Evolutionary conservation across 2,329 filamentous ascomycete species (phyloP).

Genomic region (Fusarium sp.): DNA sequence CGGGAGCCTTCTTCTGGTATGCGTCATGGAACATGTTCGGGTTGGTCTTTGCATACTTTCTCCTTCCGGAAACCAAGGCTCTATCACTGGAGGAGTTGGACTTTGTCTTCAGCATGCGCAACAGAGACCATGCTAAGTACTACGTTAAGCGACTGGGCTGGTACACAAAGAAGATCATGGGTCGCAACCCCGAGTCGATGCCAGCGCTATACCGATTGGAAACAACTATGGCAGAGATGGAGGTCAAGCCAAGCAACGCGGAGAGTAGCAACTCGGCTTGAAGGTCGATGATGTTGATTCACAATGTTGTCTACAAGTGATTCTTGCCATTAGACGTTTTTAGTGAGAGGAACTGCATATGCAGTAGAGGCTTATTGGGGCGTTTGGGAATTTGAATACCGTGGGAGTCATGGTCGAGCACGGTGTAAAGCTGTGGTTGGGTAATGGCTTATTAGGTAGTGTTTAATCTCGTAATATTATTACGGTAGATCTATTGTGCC

Average conservation of each 20-base stretch:
- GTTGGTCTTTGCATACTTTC: constrained; percentile 61
- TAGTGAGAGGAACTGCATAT: not conserved
- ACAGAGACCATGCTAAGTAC: constrained; percentile 55
- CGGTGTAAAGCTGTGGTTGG: not conserved
- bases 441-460: not conserved
- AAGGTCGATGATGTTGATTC: not conserved
- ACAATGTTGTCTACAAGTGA: not conserved
- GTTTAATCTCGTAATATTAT: not conserved
- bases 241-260: constrained; percentile 59
- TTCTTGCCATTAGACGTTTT: not conserved
- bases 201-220: constrained; percentile 32
- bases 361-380: not conserved
- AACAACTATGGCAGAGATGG: constrained; percentile 47
- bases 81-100: constrained; percentile 63
- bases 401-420: not conserved
- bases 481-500: not conserved
- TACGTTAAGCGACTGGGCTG: constrained; percentile 44
- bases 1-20: constrained; percentile 57
- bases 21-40: constrained; percentile 60
- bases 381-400: not conserved
- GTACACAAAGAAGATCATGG: constrained; percentile 17
- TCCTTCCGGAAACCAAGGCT: constrained; percentile 64
- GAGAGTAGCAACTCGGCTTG: not conserved
- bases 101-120: constrained; percentile 59
- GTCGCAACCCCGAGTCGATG: constrained; percentile 18